A percentile compares a stretch with the other conserved stretches of the same genome.
phyloP scores from a whole-genome alignment of 2,329 filamentous ascomycete species.

The Fusarium nodosum region DNA sequence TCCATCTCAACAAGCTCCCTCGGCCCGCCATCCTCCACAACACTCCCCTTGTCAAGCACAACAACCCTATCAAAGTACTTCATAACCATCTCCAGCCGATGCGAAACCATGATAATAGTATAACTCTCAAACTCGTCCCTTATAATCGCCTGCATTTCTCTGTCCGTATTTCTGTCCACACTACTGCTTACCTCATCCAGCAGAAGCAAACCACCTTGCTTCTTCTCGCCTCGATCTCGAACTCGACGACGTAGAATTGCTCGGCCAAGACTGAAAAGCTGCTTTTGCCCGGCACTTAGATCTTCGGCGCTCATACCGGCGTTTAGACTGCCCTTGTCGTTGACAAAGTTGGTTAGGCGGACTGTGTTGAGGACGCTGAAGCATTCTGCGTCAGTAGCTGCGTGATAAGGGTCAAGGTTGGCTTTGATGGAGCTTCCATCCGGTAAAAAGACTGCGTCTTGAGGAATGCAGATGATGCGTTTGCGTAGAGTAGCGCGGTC shows the following conservation, averaged over 20 bases:
- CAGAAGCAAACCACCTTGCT: conserved; percentile 52
- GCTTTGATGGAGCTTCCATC: conserved; percentile 57
- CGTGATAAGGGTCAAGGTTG: conserved; percentile 60
- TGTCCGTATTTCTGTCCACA: conserved; percentile 59
- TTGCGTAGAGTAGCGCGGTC: conserved; percentile 60
- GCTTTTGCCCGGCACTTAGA: conserved; percentile 71
- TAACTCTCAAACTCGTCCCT: conserved; percentile 56
- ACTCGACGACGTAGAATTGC: conserved; percentile 63
- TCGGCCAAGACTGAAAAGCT: conserved; percentile 73
- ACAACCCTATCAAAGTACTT: conserved; percentile 64
- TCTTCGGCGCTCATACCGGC: conserved; percentile 61
- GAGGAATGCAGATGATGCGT: conserved; percentile 65
- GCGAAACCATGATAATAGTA: conserved; percentile 68
- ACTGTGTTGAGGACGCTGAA: conserved; percentile 55
- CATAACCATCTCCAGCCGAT: conserved; percentile 64
- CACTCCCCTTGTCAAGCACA: conserved; percentile 63
- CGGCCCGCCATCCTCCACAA: conserved; percentile 58
- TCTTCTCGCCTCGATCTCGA: conserved; percentile 18
- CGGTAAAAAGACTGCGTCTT: conserved; percentile 67
- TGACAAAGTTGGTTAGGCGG: conserved; percentile 52
- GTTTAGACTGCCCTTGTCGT: conserved; percentile 53
- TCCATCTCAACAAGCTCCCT: conserved; percentile 43
- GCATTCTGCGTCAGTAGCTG: conserved; percentile 53
- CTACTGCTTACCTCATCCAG: conserved; percentile 61
- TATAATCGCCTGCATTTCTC: conserved; percentile 59